A percentile compares a stretch with the other conserved stretches of the same genome.
phyloP scores from a whole-genome alignment of 768 basidiomycete genomes.

The Boletus sp. region DNA sequence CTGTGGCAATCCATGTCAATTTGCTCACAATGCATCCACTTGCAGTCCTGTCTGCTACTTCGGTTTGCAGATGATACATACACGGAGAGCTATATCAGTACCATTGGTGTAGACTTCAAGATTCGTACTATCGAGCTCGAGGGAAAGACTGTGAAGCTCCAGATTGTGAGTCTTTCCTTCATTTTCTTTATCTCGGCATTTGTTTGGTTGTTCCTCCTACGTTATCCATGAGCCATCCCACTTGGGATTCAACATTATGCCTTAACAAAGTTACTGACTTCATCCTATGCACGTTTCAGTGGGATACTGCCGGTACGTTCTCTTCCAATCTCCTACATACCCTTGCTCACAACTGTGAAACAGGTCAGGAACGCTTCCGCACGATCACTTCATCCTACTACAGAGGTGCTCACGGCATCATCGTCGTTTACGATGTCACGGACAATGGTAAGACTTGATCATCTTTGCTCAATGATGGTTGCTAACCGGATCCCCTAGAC shows the following conservation, averaged over 20 bases:
- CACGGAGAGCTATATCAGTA: conserved; percentile 96
- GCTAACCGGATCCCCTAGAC: conserved; percentile 46
- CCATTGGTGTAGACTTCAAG: conserved; percentile 99
- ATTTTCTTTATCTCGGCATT: neutral
- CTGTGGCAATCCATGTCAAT: conserved; percentile 12
- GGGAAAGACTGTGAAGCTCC: conserved; percentile 96
- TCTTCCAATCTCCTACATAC: neutral
- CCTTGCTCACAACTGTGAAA: conserved; percentile 5
- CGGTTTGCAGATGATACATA: conserved; percentile 97
- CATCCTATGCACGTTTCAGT: conserved; percentile 40
- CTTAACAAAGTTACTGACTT: conserved; percentile 8
- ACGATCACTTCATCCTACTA: conserved; percentile 99
- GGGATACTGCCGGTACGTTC: conserved; percentile 89
- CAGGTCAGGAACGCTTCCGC: conserved; percentile 96
- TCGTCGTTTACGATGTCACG: conserved; percentile 98
- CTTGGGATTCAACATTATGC: neutral
- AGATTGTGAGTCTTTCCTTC: conserved; percentile 70
- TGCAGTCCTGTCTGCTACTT: conserved; percentile 84
- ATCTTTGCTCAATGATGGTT: neutral
- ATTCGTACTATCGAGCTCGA: conserved; percentile 98
- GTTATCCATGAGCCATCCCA: neutral
- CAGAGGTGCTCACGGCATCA: conserved; percentile 96
- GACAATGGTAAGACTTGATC: conserved; percentile 64
- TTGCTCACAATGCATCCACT: conserved; percentile 27
- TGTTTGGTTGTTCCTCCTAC: neutral